Conservation (phyloP, 2,329 filamentous ascomycete genomes). For the Botrytis galanthina region DNA sequence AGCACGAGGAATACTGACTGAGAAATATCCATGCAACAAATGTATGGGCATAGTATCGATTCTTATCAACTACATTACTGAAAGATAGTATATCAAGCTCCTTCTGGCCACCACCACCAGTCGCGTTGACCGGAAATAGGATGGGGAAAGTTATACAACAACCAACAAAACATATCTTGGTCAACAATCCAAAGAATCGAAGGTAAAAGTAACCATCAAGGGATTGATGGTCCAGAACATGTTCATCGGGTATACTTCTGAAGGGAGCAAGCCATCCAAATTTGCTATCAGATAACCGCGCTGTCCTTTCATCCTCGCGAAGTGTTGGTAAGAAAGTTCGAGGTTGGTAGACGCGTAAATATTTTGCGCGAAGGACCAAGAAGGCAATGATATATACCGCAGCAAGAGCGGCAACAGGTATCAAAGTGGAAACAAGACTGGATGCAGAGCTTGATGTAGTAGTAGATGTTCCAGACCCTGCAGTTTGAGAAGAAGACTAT, state of each 20-base stretch:
- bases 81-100: constrained; percentile 81
- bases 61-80: constrained; percentile 65
- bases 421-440: constrained; percentile 48
- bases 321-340: constrained; percentile 53
- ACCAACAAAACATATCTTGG: constrained; percentile 77
- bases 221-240: constrained; percentile 83
- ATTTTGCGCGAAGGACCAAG: constrained; percentile 47
- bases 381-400: constrained; percentile 46
- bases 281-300: constrained; percentile 56
- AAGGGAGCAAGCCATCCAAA: constrained; percentile 66
- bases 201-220: constrained; percentile 90
- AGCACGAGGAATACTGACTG: constrained; percentile 27
- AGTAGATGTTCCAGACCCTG: constrained; percentile 8
- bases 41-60: constrained; percentile 75
- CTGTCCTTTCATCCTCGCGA: constrained; percentile 52
- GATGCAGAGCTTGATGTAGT: constrained; percentile 29
- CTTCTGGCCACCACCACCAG: constrained; percentile 61
- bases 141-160: constrained; percentile 82
- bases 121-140: constrained; percentile 76
- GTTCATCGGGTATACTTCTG: constrained; percentile 63
- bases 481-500: neutral
- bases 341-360: constrained; percentile 51
- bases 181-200: constrained; percentile 77
- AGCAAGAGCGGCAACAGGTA: constrained; percentile 45
- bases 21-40: constrained; percentile 80